Evolutionary conservation across 1,284 basidiomycete species (phyloP), one percentile per base, ranked within the genome.

Genomic region (Pascua guehoae): DNA sequence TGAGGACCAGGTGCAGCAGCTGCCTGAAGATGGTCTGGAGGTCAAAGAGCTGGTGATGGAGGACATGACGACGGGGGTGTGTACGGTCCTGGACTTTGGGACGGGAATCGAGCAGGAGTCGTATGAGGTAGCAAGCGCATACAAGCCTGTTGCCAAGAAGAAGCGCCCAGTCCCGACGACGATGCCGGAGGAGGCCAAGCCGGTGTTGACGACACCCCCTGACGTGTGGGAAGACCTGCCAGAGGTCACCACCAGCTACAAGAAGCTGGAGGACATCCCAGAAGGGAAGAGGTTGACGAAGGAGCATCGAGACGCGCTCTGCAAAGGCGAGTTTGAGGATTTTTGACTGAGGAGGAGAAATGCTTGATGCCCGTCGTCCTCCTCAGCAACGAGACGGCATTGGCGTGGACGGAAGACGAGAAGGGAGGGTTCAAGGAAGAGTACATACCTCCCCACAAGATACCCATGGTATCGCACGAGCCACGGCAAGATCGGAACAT

Each of bases 91-190:
- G 4, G 40, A 14, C 38, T 40, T 24, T 5, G 48, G 57, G 3
- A 4, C 24, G 24, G 24, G 24, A 32, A 7, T 32, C 24, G 24
- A 32, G 24, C 24, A 32, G 24, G 24, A 32, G 24, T 32, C 24
- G 3, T 32, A 32, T 32, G 24, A 32, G 7, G 24, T 32, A 7
- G 24, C 24, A 3, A 7, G 4, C 4, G 57, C 53, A 3, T 58
- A 58, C 41, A 58, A 58, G 18, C 37, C 43, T 1, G 57, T 58
- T 8, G 47, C 42, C 11, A 51, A 47, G 53, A 58, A 58, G 57
- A 58, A 58, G 57, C 16, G 53, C 2, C 53, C 57, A 5, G 57
- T 58, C 12, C 49, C 49, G 5, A 51, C 49, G 2, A 37, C 37
- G 5, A 51, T 49, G 47, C 17, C 16, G 9, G 53, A 58, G 38